These are phyloP conservation scores for Colletotrichum karsti DNA, from an alignment of 2,329 filamentous ascomycete genomes.

Conservation along the genomic window DNA sequence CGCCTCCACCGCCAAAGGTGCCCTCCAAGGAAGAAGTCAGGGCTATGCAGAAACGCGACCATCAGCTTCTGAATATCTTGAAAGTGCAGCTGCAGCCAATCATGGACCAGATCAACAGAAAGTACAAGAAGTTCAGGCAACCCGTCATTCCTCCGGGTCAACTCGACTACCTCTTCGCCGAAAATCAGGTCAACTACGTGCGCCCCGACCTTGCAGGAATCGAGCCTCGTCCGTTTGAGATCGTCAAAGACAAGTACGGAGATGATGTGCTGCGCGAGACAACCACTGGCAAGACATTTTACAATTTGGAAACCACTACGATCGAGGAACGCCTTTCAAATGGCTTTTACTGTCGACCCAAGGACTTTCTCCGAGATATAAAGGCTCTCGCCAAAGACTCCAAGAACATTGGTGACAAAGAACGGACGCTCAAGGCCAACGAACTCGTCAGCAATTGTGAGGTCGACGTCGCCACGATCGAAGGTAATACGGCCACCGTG, in stretches of 20 bases:
- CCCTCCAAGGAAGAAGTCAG: conserved; percentile 83
- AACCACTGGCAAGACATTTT: conserved; percentile 84
- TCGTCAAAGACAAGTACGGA: conserved; percentile 81
- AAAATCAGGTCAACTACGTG: conserved; percentile 79
- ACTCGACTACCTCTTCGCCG: conserved; percentile 85
- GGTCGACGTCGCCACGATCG: conserved; percentile 85
- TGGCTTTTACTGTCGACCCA: conserved; percentile 91
- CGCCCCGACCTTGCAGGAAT: conserved; percentile 61
- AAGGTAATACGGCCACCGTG: conserved; percentile 70
- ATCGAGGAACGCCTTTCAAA: conserved; percentile 98
- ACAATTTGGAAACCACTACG: conserved; percentile 91
- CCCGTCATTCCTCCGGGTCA: conserved; percentile 78
- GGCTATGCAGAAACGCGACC: conserved; percentile 82
- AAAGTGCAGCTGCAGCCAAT: conserved; percentile 92
- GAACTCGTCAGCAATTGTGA: conserved; percentile 94
- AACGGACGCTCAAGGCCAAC: conserved; percentile 85
- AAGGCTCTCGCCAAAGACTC: conserved; percentile 86
- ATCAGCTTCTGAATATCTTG: conserved; percentile 83
- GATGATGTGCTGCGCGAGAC: conserved; percentile 80
- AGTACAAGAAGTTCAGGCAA: conserved; percentile 87
- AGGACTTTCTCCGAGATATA: conserved; percentile 90
- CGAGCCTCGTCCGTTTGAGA: conserved; percentile 79
- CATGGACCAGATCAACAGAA: conserved; percentile 95
- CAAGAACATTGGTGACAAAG: conserved; percentile 81
- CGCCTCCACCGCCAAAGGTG: conserved; percentile 72